Percentiles rank a stretch among this genome's conserved stretches.
phyloP scores from a whole-genome alignment of 306 rosid species.

The Oemleria cerasiformis region DNA sequence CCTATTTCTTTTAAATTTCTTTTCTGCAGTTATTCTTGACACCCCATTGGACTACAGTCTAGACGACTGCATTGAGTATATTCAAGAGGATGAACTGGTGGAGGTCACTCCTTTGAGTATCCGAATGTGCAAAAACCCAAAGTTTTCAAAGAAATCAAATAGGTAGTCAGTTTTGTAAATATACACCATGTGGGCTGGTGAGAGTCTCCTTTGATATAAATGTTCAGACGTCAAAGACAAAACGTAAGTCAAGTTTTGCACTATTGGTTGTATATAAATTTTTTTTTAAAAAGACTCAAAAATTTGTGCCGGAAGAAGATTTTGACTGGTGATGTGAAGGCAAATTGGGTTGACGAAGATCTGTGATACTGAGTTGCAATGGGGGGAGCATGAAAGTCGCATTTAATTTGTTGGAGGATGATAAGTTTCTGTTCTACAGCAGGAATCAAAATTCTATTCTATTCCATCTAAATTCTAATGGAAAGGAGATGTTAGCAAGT shows the following conservation, averaged over 20 bases:
- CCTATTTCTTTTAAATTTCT: not conserved
- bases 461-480: not conserved
- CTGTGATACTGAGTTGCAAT: constrained; percentile 14
- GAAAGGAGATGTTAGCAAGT: not conserved
- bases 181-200: constrained; percentile 23
- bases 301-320: constrained; percentile 22
- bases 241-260: constrained; percentile 36
- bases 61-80: constrained; percentile 97
- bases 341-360: constrained; percentile 4
- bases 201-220: constrained; percentile 2
- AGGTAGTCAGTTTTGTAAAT: constrained; percentile 43
- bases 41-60: constrained; percentile 91
- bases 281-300: constrained; percentile 15
- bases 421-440: not conserved
- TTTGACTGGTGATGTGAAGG: constrained; percentile 15
- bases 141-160: constrained; percentile 57
- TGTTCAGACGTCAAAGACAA: constrained; percentile 23
- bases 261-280: constrained; percentile 28
- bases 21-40: constrained; percentile 75
- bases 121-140: constrained; percentile 90
- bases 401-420: not conserved
- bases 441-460: not conserved
- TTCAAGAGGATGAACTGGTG: constrained; percentile 93
- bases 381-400: not conserved
- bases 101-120: constrained; percentile 82